Percentiles rank a stretch among this genome's conserved stretches.
phyloP scores from a whole-genome alignment of 2,329 filamentous ascomycete genomes.

The Lojkania enalia region DNA sequence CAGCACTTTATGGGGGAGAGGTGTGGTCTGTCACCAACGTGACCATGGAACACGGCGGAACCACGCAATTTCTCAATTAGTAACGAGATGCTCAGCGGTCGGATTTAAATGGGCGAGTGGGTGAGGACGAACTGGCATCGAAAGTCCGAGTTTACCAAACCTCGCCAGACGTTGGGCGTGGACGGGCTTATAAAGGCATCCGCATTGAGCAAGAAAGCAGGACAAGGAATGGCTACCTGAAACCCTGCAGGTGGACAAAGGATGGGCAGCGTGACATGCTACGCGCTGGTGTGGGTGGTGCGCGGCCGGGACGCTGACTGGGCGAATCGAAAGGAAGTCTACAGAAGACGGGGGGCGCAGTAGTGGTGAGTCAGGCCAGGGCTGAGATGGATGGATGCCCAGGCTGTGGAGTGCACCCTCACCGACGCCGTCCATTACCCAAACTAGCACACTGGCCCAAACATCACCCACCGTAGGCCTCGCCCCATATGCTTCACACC shows the following conservation, averaged over 20 bases:
- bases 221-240: conserved; percentile 29
- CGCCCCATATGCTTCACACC: not conserved
- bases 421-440: not conserved
- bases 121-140: conserved; percentile 29
- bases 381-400: too few species aligned
- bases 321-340: conserved; percentile 39
- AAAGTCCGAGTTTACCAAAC: conserved; percentile 25
- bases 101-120: too few species aligned
- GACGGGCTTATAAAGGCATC: conserved; percentile 25
- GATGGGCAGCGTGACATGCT: conserved; percentile 22
- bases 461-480: conserved; percentile 1
- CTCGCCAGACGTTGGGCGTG: conserved; percentile 27
- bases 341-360: conserved; percentile 22
- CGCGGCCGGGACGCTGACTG: conserved; percentile 37
- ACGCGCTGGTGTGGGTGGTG: conserved; percentile 18
- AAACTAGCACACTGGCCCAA: not conserved
- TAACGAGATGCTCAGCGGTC: too few species aligned
- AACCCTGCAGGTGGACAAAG: conserved; percentile 32
- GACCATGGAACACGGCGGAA: conserved; percentile 39
- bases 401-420: not conserved
- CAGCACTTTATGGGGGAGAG: conserved; percentile 20
- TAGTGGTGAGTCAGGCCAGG: not conserved
- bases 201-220: conserved; percentile 27
- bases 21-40: conserved; percentile 20
- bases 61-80: conserved; percentile 32